Percentiles rank a stretch among this genome's conserved stretches.
These are phyloP conservation scores for Phytophthora boehmeriae DNA, from an alignment of 352 stramenopile genomes.

Conservation along the genomic window DNA sequence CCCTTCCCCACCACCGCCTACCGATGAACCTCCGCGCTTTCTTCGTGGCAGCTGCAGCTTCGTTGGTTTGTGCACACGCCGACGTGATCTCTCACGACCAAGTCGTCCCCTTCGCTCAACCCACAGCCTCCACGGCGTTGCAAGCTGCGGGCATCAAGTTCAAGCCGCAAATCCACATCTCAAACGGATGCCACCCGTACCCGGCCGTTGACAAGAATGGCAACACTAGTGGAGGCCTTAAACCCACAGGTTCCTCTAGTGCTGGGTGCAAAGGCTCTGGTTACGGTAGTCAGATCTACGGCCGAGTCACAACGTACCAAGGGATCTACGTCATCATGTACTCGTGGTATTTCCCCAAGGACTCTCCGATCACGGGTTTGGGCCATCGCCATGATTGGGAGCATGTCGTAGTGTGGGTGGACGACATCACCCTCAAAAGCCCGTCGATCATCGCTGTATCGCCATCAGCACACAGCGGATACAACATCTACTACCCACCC, in stretches of 20 bases:
- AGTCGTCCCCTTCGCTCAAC: slow-evolving; percentile 32
- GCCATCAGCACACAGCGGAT: slow-evolving; percentile 30
- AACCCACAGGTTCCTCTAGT: slow-evolving; percentile 29
- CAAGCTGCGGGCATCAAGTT: slow-evolving; percentile 37
- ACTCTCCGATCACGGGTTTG: slow-evolving; percentile 32
- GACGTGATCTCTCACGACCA: slow-evolving; percentile 26
- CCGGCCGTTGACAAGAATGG: slow-evolving; percentile 31
- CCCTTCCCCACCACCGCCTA: not conserved
- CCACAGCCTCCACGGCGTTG: slow-evolving; percentile 14
- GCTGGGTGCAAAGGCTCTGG: slow-evolving; percentile 32
- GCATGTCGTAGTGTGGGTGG: slow-evolving; percentile 49
- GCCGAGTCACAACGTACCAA: slow-evolving; percentile 24
- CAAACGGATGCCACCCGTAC: slow-evolving; percentile 42
- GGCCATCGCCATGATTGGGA: slow-evolving; percentile 54
- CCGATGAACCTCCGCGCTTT: slow-evolving; percentile 23
- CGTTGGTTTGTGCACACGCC: slow-evolving; percentile 6
- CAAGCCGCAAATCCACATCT: slow-evolving; percentile 45
- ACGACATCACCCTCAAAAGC: slow-evolving; percentile 22
- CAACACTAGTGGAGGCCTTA: slow-evolving; percentile 41
- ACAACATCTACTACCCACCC: slow-evolving; percentile 33
- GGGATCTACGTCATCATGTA: slow-evolving; percentile 37
- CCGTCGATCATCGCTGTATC: slow-evolving; percentile 30
- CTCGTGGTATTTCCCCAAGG: slow-evolving; percentile 56
- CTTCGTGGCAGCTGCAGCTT: slow-evolving; percentile 13
- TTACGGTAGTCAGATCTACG: slow-evolving; percentile 31